These are phyloP conservation scores for Populus hybrid DNA, from an alignment of 441 rosid species.

Conservation along the genomic window DNA sequence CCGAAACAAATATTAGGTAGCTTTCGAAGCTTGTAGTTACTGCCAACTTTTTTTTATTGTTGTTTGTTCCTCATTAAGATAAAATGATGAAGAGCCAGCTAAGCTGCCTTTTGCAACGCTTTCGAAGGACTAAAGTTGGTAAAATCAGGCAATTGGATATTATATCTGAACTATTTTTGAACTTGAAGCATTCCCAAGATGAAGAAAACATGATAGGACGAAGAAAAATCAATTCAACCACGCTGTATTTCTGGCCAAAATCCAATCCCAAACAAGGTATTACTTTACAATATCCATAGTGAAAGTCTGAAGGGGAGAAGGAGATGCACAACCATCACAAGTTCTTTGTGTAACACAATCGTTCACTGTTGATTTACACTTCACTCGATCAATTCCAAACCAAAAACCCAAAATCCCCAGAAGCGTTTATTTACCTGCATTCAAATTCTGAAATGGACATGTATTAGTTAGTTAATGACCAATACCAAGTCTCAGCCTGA, in stretches of 20 bases:
- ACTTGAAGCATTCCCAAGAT: neutral
- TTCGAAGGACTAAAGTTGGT: constrained; percentile 1
- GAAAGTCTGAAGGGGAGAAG: neutral
- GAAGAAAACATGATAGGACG: constrained; percentile 5
- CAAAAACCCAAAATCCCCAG: constrained; percentile 2
- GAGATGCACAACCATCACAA: neutral
- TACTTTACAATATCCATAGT: neutral
- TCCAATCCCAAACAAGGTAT: neutral
- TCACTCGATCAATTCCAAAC: constrained; percentile 3
- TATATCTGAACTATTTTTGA: neutral
- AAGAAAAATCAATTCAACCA: neutral
- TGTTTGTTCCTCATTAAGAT: neutral
- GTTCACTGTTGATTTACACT: constrained; percentile 5
- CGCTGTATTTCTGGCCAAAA: constrained; percentile 1
- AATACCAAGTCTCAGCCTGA: neutral
- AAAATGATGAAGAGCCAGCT: neutral
- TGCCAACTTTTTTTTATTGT: neutral
- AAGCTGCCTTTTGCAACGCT: neutral
- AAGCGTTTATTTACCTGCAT: neutral
- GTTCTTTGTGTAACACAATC: neutral
- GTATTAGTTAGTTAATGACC: neutral
- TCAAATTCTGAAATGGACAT: constrained; percentile 2
- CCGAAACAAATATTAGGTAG: too few relatives aligned
- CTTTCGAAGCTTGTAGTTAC: neutral
- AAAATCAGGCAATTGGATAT: neutral